Evolutionary conservation across 1,284 basidiomycete genomes (phyloP), one percentile per base, ranked within the genome.

Genomic region (Melampsora americana): DNA sequence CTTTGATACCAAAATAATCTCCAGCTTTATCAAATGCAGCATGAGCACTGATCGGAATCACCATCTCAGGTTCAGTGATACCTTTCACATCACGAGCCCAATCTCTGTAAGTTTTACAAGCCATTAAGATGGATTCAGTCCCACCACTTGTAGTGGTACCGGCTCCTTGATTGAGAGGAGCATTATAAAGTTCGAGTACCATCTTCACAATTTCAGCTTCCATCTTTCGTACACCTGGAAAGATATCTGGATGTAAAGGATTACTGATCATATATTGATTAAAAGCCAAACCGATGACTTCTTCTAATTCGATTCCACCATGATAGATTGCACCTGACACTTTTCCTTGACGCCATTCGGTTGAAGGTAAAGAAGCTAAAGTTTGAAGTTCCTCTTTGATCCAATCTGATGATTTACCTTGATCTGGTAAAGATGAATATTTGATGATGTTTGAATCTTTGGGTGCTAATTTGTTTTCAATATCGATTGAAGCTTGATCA

Each of bases 131-230:
- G 18, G 91, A 93, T 83, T 99, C 95, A 0, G 95, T 99, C 1
- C 96, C 95, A 26, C 95, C 95, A 0, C 91, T 92, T 0, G 95
- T 98, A 80, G 94, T 97, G 0, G 90, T 90, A 16, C 95, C 95
- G 1, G 92, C 93, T 11, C 91, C 92, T 64, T 87, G 85, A 1
- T 77, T 16, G 1, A 92, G 90, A 78, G 91, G 90, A 82, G 78
- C 62, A 46, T 66, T 66, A 18, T 64, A 73, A 59, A 95, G 86
- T 77, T 88, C 87, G 64, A 98, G 86, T 79, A 91, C 92, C 91
- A 97, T 97, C n/a, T 91, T 86, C 60, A 99, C 93, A 62, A 98
- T 88, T 82, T 98, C 95, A 9, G 94, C 91, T 82, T 99, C 95
- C 95, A 99, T 99, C 84, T 96, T 95, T 68, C 95, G 87, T 5